Evolutionary conservation across 495 filamentous ascomycete genomes (phyloP).

Genomic region (Daldinia decipiens): DNA sequence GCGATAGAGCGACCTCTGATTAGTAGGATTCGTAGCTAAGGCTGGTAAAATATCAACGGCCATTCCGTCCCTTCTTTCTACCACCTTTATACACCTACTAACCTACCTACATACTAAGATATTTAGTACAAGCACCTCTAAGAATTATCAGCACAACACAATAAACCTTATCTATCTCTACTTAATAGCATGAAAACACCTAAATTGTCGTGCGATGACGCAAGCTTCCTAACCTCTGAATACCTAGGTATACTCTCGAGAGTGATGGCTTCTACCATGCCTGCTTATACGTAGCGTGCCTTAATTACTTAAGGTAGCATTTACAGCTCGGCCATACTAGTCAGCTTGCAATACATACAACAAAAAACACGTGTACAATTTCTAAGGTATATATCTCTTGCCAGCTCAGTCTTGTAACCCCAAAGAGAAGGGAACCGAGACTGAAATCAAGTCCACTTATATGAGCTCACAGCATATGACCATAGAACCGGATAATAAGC

Average conservation of each 20-base stretch:
- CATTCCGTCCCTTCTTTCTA: slow-evolving; percentile 2
- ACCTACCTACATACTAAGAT: no score
- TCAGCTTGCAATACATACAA: slow-evolving; percentile 5
- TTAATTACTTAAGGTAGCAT: not conserved
- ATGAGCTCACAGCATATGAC: slow-evolving; percentile 15
- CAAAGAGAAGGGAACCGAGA: slow-evolving; percentile 10
- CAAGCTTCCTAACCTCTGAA: slow-evolving; percentile 18
- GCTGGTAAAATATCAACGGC: not conserved
- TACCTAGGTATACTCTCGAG: not conserved
- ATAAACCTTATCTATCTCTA: slow-evolving; percentile 8
- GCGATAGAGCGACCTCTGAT: no score
- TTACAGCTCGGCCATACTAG: slow-evolving; percentile 6
- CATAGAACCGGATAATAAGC: not conserved
- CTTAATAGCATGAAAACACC: slow-evolving; percentile 8
- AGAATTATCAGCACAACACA: slow-evolving; percentile 3
- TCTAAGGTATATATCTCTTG: slow-evolving; percentile 2
- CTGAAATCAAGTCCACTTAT: slow-evolving; percentile 10
- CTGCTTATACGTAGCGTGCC: not conserved
- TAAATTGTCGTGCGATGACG: slow-evolving; percentile 36
- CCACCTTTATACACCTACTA: no score
- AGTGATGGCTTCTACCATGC: not conserved
- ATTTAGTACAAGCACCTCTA: not conserved
- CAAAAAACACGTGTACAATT: slow-evolving; percentile 4
- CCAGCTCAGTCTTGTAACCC: slow-evolving; percentile 5
- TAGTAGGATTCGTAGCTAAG: not conserved